Evolutionary conservation across 2,329 filamentous ascomycete species (phyloP).

Genomic region (Didymella sp.): DNA sequence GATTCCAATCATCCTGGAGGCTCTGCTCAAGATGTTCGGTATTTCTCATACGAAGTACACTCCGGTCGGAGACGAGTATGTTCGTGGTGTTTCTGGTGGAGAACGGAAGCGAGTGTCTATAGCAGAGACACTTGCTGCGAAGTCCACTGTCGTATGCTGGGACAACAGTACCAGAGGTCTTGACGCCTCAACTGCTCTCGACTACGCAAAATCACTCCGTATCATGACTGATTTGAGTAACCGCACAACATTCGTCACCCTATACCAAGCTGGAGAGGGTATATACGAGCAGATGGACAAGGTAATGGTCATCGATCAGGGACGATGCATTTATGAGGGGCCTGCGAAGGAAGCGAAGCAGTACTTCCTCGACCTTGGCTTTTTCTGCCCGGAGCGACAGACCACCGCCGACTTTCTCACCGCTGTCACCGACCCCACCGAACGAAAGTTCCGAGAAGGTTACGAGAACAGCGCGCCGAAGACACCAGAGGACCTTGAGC

Average conservation of each 20-base stretch:
- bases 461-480: slow-evolving; percentile 70
- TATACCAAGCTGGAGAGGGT: slow-evolving; percentile 74
- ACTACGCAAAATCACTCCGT: slow-evolving; percentile 77
- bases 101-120: slow-evolving; percentile 79
- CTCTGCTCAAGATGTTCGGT: slow-evolving; percentile 78
- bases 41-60: slow-evolving; percentile 79
- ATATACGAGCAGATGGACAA: slow-evolving; percentile 81
- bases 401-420: slow-evolving; percentile 83
- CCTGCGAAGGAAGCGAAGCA: slow-evolving; percentile 65
- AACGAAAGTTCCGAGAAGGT: slow-evolving; percentile 68
- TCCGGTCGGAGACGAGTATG: slow-evolving; percentile 74
- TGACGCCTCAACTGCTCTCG: slow-evolving; percentile 78
- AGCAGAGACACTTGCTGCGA: slow-evolving; percentile 75
- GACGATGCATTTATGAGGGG: slow-evolving; percentile 72
- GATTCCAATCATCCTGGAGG: slow-evolving; percentile 72
- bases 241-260: slow-evolving; percentile 72
- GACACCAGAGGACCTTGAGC: slow-evolving; percentile 71
- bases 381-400: slow-evolving; percentile 64
- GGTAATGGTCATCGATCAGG: slow-evolving; percentile 77
- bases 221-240: slow-evolving; percentile 81
- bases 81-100: slow-evolving; percentile 78
- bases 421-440: slow-evolving; percentile 74
- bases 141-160: slow-evolving; percentile 69
- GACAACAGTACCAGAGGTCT: slow-evolving; percentile 83
- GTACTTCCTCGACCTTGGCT: slow-evolving; percentile 72